Evolutionary conservation across 129 eudicot species (phyloP).

Genomic region (Flaveria sonorensis): DNA sequence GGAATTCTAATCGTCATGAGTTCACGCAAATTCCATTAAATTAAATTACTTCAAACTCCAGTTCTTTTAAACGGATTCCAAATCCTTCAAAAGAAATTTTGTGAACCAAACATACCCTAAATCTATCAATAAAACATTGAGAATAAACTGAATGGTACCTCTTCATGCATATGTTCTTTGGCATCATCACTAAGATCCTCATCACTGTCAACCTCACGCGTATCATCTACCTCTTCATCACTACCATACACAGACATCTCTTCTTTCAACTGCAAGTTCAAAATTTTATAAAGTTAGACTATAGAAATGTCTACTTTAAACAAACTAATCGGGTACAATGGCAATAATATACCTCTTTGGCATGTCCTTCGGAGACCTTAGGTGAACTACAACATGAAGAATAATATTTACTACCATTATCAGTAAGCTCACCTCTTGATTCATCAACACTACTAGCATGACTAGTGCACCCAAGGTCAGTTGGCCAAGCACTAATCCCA

Average conservation of each 20-base stretch:
- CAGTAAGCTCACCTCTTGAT: slow-evolving; percentile 73
- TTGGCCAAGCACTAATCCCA: slow-evolving; percentile 91
- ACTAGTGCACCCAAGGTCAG: slow-evolving; percentile 75
- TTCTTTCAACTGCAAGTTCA: slow-evolving; percentile 67
- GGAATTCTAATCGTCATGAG: background rate
- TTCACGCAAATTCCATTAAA: background rate
- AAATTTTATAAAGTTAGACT: background rate
- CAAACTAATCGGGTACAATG: background rate
- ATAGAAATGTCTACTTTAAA: background rate
- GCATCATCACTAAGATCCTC: slow-evolving; percentile 77
- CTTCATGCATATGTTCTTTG: slow-evolving; percentile 56
- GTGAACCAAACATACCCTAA: background rate
- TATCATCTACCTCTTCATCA: slow-evolving; percentile 86
- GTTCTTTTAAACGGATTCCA: background rate
- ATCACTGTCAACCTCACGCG: slow-evolving; percentile 67
- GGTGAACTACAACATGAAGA: slow-evolving; percentile 96
- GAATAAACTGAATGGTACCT: slow-evolving; percentile 36
- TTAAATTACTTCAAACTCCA: background rate
- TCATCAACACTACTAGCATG: slow-evolving; percentile 89
- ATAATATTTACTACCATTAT: slow-evolving; percentile 65
- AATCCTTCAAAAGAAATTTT: background rate
- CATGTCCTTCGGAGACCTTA: slow-evolving; percentile 67
- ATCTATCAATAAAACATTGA: background rate
- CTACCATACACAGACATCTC: slow-evolving; percentile 79
- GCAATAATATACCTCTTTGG: slow-evolving; percentile 63